Evolutionary conservation across 2,329 filamentous ascomycete species (phyloP).

Genomic region (Microascus cirrosus): DNA sequence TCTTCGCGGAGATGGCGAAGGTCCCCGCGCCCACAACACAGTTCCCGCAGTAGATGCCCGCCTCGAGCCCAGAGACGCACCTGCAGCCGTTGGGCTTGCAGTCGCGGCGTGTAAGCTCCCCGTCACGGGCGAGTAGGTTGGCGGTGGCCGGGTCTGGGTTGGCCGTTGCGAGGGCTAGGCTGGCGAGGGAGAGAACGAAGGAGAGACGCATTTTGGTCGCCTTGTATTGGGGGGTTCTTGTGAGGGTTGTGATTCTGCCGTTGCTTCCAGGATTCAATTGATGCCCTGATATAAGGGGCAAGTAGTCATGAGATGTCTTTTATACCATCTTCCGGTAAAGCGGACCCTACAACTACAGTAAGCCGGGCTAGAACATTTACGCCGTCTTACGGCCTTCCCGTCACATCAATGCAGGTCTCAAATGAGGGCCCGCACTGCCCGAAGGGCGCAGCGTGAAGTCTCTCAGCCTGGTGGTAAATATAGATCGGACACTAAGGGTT

Average conservation of each 20-base stretch:
- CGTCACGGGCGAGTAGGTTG: not conserved
- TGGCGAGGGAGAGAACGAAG: slow-evolving; percentile 2
- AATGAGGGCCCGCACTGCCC: not conserved
- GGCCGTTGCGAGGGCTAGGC: slow-evolving; percentile 7
- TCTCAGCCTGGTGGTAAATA: not conserved
- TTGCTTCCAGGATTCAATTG: too few species aligned
- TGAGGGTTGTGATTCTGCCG: not conserved
- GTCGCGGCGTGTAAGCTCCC: slow-evolving; percentile 3
- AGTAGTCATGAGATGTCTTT: not conserved
- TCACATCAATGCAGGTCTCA: not conserved
- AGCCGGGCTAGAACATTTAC: not conserved
- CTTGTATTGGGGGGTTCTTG: not conserved
- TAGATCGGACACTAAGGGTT: not conserved
- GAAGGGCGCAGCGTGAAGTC: not conserved
- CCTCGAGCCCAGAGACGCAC: slow-evolving; percentile 6
- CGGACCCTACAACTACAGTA: not conserved
- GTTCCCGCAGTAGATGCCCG: slow-evolving; percentile 5
- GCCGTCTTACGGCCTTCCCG: not conserved
- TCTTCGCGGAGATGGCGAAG: slow-evolving; percentile 11
- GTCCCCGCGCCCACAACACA: slow-evolving; percentile 10
- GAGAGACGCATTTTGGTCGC: slow-evolving; percentile 1
- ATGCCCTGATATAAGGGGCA: not conserved
- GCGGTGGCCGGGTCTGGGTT: not conserved
- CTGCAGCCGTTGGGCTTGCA: slow-evolving; percentile 4
- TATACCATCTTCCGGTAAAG: not conserved